These are phyloP conservation scores for Aureobasidium sp. DNA, from an alignment of 2,329 filamentous ascomycete species.

Conservation along the genomic window DNA sequence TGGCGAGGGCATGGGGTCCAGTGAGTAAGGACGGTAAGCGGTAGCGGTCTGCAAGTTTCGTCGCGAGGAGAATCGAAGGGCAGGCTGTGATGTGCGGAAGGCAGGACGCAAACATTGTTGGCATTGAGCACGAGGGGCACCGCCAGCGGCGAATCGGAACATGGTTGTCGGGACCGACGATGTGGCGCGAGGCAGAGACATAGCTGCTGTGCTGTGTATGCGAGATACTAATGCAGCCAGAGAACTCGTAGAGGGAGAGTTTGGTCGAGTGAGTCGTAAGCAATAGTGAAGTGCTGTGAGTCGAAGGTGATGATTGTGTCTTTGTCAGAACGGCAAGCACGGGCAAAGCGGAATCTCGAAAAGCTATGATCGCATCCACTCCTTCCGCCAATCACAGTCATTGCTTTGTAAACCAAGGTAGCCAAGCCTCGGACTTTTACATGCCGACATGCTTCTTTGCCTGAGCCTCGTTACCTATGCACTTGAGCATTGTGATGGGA, in stretches of 20 bases:
- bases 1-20: slow-evolving; percentile 52
- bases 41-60: slow-evolving; percentile 60
- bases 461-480: no score
- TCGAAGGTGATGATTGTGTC: slow-evolving; percentile 10
- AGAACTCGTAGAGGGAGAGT: neutral
- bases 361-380: slow-evolving; percentile 12
- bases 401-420: neutral
- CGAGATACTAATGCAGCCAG: neutral
- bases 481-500: no score
- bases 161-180: slow-evolving; percentile 20
- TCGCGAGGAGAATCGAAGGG: slow-evolving; percentile 41
- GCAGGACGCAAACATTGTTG: slow-evolving; percentile 38
- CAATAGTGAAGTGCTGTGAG: neutral
- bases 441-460: neutral
- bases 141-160: slow-evolving; percentile 29
- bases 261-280: neutral
- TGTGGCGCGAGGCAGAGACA: slow-evolving; percentile 19
- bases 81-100: neutral
- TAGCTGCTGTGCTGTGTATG: slow-evolving; percentile 18
- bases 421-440: neutral
- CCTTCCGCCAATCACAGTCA: neutral
- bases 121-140: slow-evolving; percentile 29
- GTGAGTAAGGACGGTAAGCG: slow-evolving; percentile 54
- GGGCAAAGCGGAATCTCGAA: neutral
- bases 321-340: neutral